Evolutionary conservation across 2,329 filamentous ascomycete species (phyloP).

Genomic region (Fusarium robinianum): DNA sequence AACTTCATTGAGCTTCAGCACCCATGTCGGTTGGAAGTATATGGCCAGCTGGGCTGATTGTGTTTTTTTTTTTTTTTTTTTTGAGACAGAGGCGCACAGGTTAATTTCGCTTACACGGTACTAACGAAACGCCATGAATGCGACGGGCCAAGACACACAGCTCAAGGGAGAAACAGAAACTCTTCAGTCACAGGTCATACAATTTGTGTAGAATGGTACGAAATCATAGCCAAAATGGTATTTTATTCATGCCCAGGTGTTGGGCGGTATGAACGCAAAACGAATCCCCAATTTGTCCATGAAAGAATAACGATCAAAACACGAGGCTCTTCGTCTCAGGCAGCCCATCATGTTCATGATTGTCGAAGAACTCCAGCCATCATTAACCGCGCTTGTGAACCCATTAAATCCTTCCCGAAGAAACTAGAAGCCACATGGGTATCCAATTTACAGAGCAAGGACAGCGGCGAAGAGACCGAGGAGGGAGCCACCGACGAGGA

Average conservation of each 20-base stretch:
- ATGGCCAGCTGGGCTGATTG: too few relatives aligned
- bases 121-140: constrained; percentile 7
- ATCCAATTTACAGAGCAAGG: constrained; percentile 52
- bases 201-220: too few relatives aligned
- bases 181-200: too few relatives aligned
- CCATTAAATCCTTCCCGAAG: constrained; percentile 29
- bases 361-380: constrained; percentile 32
- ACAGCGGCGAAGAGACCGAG: constrained; percentile 55
- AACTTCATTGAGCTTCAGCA: too few relatives aligned
- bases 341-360: constrained; percentile 26
- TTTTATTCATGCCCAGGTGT: constrained; percentile 34
- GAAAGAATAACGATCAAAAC: constrained; percentile 26
- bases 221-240: constrained; percentile 26
- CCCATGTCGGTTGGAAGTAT: too few relatives aligned
- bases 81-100: too few relatives aligned
- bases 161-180: not conserved
- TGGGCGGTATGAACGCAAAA: constrained; percentile 35
- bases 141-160: too few relatives aligned
- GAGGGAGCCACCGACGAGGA: constrained; percentile 50
- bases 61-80: too few relatives aligned
- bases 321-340: constrained; percentile 25
- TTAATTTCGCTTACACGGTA: too few relatives aligned
- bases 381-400: constrained; percentile 31
- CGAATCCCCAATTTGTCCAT: constrained; percentile 36
- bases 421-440: constrained; percentile 7